Evolutionary conservation across 129 eudicot genomes (phyloP), one percentile per base, ranked within the genome.

Genomic region (Mikania micrantha): DNA sequence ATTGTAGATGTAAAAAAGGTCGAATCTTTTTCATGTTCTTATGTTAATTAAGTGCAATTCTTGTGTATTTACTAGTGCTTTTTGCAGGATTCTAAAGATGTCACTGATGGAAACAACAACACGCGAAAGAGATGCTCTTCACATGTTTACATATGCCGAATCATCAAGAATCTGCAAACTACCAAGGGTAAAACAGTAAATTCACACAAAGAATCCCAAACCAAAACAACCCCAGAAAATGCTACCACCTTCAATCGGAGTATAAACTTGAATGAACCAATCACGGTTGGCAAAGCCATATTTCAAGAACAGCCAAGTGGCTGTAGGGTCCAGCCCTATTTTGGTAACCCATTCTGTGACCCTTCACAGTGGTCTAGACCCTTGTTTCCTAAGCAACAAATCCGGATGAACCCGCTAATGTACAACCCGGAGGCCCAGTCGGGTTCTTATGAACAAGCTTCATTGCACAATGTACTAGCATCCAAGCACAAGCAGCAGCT

Each of bases 141-240:
- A 41, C 97, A 87, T 70, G 87, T 87, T 45, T 72, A 85, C 78
- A 82, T 87, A 29, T 56, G 89, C 57, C 82, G 50, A 19, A 79
- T 90, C 5, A 90, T 85, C 57, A 75, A 78, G 67, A 82, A 42
- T 59, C 41, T 84, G 65, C 75, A 90, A 76, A 28, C 31, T 9
- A 31, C 80, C 2, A 86, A 77, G 75, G 71, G 57, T 62, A 69
- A 72, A 56, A 77, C 25, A 52, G 79, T 74, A 56, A 66, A 13
- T 66, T 74, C 49, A 57, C 8, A 54, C 52, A 72, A 79, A 69
- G 66, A 58, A 42, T 16, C 28, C 52, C 69, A 45, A 17, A 40
- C 50, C 4, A 25, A 31, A 7, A 29, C 20, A 56, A 32, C 53
- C 28, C 39, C 48, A 21, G 73, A 66, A 31, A 31, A 19, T 22